Evolutionary conservation across 148 eudicot species (phyloP), one percentile per base, ranked within the genome.

Genomic region (Polygonum aviculare): DNA sequence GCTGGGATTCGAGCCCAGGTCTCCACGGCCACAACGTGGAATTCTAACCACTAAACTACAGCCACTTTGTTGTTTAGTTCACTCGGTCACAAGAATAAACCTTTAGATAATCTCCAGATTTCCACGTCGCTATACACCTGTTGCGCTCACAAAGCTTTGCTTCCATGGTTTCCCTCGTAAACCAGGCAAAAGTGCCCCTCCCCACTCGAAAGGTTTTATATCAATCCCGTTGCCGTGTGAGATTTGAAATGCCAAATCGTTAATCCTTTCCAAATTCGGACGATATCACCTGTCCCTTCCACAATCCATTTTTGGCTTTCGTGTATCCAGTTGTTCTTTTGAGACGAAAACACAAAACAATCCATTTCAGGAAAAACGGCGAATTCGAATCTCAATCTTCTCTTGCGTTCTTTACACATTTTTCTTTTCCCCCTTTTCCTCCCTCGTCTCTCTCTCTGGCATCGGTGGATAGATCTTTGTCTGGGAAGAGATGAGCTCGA

Each of bases 1-100:
- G 78, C 77, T 74, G 81, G 81, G 78, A 74, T 79, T 74, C 77
- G 77, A 74, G 81, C 81, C 78, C 78, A 74, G 81, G 81, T 79
- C 81, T 79, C 78, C 81, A 79, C 81, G 77, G 81, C 81, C 80
- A 81, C 80, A 72, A 52, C 69, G 49, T 70, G 73, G 73, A 70
- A 70, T 70, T 70, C 73, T 70, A 26, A 70, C 73, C 73, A 70
- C 40, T 41, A 52, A 54, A 50, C 15, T 33, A 71, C n/a, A 77
- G 73, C 51, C 40, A 38, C 67, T 6, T 52, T 48, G 51, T 0
- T 77, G 40, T 35, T 5, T 16, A 26, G 31, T 26, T 26, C 31
- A 1, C 31, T 26, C 31, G 31, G 31, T 26, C 31, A 26, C 31
- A 26, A 26, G 31, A 26, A 26, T 26, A 26, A 0, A 26, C 0